A percentile compares a stretch with the other conserved stretches of the same genome.
Conservation (phyloP, 441 rosid species). For the Adansonia grandidieri region DNA sequence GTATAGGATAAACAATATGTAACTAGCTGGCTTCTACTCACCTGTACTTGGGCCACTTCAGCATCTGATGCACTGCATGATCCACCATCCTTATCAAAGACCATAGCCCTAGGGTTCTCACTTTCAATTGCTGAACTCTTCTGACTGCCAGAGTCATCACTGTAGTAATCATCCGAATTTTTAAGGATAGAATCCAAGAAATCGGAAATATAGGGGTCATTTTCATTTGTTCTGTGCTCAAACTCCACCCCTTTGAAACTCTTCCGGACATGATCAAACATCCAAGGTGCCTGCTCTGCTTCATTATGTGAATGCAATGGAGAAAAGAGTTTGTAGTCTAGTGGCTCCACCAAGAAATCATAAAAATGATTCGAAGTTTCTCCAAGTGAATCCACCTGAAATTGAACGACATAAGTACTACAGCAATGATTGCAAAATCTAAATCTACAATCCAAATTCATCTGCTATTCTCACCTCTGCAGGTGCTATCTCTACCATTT, state of each 20-base stretch:
- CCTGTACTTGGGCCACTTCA: background rate
- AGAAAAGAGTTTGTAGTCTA: constrained; percentile 20
- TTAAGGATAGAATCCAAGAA: constrained; percentile 1
- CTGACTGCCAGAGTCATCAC: background rate
- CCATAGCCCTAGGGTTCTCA: constrained; percentile 17
- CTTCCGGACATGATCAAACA: background rate
- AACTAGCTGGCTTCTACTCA: background rate
- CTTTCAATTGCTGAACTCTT: constrained; percentile 18
- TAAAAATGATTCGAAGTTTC: constrained; percentile 5
- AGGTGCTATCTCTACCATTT: background rate
- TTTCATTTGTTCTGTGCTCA: background rate
- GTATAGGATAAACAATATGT: background rate
- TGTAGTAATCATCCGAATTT: background rate
- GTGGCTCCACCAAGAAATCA: background rate
- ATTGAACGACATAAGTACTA: background rate
- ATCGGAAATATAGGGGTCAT: background rate
- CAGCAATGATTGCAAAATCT: background rate
- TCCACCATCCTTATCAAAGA: constrained; percentile 15
- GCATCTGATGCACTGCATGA: background rate
- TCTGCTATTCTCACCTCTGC: background rate
- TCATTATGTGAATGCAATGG: background rate
- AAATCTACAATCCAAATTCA: background rate
- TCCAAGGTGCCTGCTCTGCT: background rate
- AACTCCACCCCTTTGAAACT: background rate
- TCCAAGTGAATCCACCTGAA: background rate